Conservation (phyloP, 2,329 filamentous ascomycete genomes). For the Periglandula ipomoeae region DNA sequence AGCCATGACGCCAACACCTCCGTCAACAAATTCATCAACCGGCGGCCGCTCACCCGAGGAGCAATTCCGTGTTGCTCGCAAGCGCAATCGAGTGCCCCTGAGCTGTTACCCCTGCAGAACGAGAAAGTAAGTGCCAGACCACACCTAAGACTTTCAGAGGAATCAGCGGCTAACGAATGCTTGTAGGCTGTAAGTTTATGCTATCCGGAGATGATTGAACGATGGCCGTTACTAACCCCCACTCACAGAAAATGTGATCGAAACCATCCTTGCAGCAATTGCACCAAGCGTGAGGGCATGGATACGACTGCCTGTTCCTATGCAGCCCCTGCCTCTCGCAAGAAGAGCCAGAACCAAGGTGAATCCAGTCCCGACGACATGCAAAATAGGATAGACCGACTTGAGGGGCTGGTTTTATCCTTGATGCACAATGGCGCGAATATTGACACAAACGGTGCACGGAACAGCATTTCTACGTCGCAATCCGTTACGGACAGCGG, state of each 20-base stretch:
- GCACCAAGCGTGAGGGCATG: slow-evolving; percentile 78
- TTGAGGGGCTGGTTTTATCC: slow-evolving; percentile 85
- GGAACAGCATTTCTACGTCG: slow-evolving; percentile 24
- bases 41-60: slow-evolving; percentile 73
- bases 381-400: slow-evolving; percentile 94
- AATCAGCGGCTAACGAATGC: slow-evolving; percentile 9
- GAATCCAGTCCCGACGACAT: slow-evolving; percentile 76
- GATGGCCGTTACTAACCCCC: background rate
- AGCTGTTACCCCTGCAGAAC: slow-evolving; percentile 88
- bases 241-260: slow-evolving; percentile 80
- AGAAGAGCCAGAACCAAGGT: slow-evolving; percentile 60
- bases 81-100: slow-evolving; percentile 82
- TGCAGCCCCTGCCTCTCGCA: slow-evolving; percentile 59
- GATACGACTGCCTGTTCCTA: slow-evolving; percentile 79
- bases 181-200: slow-evolving; percentile 28
- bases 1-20: slow-evolving; percentile 65
- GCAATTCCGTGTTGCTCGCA: slow-evolving; percentile 80
- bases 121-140: slow-evolving; percentile 57
- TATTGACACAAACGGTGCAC: slow-evolving; percentile 30
- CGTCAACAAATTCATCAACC: slow-evolving; percentile 69
- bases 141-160: too few relatives aligned
- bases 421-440: slow-evolving; percentile 79
- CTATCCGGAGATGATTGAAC: background rate
- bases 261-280: slow-evolving; percentile 86
- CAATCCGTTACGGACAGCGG: slow-evolving; percentile 33